Conservation (phyloP, 139 green algal genomes). For the Zygnema circumcarinatum region DNA sequence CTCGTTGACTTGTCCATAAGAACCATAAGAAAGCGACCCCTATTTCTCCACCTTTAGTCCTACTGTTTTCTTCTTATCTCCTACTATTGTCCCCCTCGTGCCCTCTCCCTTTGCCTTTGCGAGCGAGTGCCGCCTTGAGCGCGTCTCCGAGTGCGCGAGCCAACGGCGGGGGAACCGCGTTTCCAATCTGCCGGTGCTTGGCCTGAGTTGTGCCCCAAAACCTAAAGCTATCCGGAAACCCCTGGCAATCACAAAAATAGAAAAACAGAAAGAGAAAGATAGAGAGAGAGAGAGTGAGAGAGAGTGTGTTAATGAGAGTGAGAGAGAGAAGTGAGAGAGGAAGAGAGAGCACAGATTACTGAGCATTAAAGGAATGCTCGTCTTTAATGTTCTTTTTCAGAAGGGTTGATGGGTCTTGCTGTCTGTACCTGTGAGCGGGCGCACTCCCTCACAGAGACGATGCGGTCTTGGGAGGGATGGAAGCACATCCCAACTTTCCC, state of each 20-base stretch:
- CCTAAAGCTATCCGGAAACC: constrained; percentile 64
- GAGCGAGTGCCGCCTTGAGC: constrained; percentile 43
- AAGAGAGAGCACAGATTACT: neutral
- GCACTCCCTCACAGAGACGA: constrained; percentile 94
- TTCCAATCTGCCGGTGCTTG: constrained; percentile 68
- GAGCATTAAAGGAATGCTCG: too few relatives aligned
- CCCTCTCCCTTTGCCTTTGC: neutral
- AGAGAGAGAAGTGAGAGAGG: neutral
- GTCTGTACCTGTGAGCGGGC: constrained; percentile 87
- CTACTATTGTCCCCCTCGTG: too few relatives aligned
- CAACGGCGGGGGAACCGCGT: constrained; percentile 63
- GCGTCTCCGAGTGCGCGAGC: constrained; percentile 55
- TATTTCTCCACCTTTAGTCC: too few relatives aligned
- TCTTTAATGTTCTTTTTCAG: too few relatives aligned
- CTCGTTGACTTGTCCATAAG: too few relatives aligned
- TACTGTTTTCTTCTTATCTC: too few relatives aligned
- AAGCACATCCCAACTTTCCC: constrained; percentile 97
- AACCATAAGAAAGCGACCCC: too few relatives aligned
- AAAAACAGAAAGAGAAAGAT: neutral
- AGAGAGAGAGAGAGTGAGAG: neutral
- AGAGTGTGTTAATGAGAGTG: neutral
- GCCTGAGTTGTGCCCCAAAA: constrained; percentile 58
- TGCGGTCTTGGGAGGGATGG: constrained; percentile 93
- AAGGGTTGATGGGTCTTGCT: too few relatives aligned
- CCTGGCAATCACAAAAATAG: constrained; percentile 47